A percentile compares a stretch with the other conserved stretches of the same genome.
These are phyloP conservation scores for Byssoonygena ceratinophila DNA, from an alignment of 2,329 filamentous ascomycete genomes.

Conservation along the genomic window DNA sequence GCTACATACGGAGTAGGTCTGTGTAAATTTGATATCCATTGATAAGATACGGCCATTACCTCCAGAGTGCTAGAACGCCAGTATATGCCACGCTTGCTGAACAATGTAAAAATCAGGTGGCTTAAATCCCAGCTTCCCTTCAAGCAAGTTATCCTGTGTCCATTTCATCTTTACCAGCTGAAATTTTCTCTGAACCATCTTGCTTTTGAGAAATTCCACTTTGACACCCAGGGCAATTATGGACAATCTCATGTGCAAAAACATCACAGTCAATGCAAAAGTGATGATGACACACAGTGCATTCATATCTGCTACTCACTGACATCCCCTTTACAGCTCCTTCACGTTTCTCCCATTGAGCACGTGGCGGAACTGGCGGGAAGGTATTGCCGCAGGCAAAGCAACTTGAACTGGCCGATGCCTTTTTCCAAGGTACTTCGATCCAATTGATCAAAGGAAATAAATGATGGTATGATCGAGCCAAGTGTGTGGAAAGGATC, in stretches of 20 bases:
- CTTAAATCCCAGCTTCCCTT: too few relatives aligned
- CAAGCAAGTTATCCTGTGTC: conserved; percentile 16
- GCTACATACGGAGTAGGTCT: too few relatives aligned
- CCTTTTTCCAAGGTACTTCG: conserved; percentile 74
- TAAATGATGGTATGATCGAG: conserved; percentile 84
- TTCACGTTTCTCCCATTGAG: conserved; percentile 28
- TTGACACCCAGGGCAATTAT: conserved; percentile 90
- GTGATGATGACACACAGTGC: conserved; percentile 73
- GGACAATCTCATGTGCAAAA: conserved; percentile 84
- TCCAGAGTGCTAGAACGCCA: background rate
- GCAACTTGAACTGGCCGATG: conserved; percentile 54
- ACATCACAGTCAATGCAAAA: conserved; percentile 98
- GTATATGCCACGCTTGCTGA: conserved; percentile 7
- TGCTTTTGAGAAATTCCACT: conserved; percentile 24
- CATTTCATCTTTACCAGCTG: conserved; percentile 14
- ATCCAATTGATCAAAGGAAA: conserved; percentile 86
- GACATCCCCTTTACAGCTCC: conserved; percentile 53
- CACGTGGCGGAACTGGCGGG: conserved; percentile 41
- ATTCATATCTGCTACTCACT: conserved; percentile 80
- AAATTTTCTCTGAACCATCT: conserved; percentile 6
- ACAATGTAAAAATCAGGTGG: too few relatives aligned
- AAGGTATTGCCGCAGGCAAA: conserved; percentile 69
- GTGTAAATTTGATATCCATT: too few relatives aligned
- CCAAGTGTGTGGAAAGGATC: conserved; percentile 86
- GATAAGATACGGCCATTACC: too few relatives aligned